Conservation (phyloP, 2,329 filamentous ascomycete species). For the Fusarium beomiforme region DNA sequence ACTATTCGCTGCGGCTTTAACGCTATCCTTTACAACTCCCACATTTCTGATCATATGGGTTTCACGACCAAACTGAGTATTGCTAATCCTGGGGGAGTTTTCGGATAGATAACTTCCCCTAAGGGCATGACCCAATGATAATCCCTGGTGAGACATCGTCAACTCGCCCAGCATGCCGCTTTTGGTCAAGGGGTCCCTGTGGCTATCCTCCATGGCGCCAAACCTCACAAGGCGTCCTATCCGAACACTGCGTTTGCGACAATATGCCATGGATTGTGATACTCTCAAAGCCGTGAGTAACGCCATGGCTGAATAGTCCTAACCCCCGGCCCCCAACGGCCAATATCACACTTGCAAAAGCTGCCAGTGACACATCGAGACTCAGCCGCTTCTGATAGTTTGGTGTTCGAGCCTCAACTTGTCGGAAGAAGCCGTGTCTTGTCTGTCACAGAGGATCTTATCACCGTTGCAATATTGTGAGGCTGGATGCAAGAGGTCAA, state of each 20-base stretch:
- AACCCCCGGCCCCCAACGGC: neutral
- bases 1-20: neutral
- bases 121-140: neutral
- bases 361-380: slow-evolving; percentile 9
- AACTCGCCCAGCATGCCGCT: slow-evolving; percentile 25
- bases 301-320: slow-evolving; percentile 25
- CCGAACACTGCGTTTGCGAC: neutral
- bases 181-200: slow-evolving; percentile 6
- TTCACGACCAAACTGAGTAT: slow-evolving; percentile 4
- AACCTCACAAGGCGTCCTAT: slow-evolving; percentile 18
- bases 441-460: slow-evolving; percentile 1
- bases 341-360: slow-evolving; percentile 3
- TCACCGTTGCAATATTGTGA: slow-evolving; percentile 13
- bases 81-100: neutral
- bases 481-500: slow-evolving; percentile 30
- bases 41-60: slow-evolving; percentile 6
- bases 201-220: slow-evolving; percentile 9
- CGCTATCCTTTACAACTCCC: slow-evolving; percentile 8
- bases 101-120: neutral
- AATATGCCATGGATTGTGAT: slow-evolving; percentile 13
- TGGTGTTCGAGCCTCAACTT: neutral
- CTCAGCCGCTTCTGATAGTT: slow-evolving; percentile 25
- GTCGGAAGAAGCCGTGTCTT: slow-evolving; percentile 8
- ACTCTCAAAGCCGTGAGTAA: neutral
- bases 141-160: neutral